These are phyloP conservation scores for Camellia lanceoleosa DNA, from an alignment of 148 eudicot genomes.

Conservation along the genomic window DNA sequence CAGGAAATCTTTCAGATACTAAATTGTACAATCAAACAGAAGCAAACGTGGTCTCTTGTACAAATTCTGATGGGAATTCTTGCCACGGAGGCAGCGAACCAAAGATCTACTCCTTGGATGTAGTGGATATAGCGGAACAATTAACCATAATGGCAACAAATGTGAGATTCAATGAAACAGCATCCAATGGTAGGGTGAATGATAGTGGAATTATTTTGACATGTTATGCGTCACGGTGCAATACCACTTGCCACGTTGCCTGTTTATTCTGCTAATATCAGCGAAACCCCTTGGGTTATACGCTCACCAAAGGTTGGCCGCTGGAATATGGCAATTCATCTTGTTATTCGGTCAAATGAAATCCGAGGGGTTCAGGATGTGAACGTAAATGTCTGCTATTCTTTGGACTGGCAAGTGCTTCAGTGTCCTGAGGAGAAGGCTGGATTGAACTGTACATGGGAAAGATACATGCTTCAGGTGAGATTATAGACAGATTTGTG, in stretches of 20 bases:
- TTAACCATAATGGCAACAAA: slow-evolving; percentile 43
- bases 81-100: slow-evolving; percentile 54
- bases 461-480: slow-evolving; percentile 77
- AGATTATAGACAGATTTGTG: slow-evolving; percentile 4
- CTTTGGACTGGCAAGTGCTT: slow-evolving; percentile 57
- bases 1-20: slow-evolving; percentile 19
- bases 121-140: slow-evolving; percentile 50
- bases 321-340: slow-evolving; percentile 68
- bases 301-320: slow-evolving; percentile 68
- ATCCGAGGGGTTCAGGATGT: slow-evolving; percentile 19
- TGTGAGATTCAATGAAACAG: slow-evolving; percentile 38
- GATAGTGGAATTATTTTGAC: slow-evolving; percentile 36
- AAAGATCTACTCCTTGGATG: slow-evolving; percentile 57
- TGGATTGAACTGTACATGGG: slow-evolving; percentile 70
- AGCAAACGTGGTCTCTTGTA: slow-evolving; percentile 47
- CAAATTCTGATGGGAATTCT: slow-evolving; percentile 36
- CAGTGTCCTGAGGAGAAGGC: slow-evolving; percentile 71
- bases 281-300: slow-evolving; percentile 51
- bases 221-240: slow-evolving; percentile 82
- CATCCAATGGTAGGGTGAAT: slow-evolving; percentile 25
- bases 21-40: slow-evolving; percentile 24
- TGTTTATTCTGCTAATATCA: slow-evolving; percentile 70
- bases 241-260: slow-evolving; percentile 47
- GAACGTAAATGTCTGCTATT: slow-evolving; percentile 53
- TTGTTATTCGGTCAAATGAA: slow-evolving; percentile 33